phyloP scores from a whole-genome alignment of 1,284 basidiomycete genomes.

The Psilocybe mexicana region DNA sequence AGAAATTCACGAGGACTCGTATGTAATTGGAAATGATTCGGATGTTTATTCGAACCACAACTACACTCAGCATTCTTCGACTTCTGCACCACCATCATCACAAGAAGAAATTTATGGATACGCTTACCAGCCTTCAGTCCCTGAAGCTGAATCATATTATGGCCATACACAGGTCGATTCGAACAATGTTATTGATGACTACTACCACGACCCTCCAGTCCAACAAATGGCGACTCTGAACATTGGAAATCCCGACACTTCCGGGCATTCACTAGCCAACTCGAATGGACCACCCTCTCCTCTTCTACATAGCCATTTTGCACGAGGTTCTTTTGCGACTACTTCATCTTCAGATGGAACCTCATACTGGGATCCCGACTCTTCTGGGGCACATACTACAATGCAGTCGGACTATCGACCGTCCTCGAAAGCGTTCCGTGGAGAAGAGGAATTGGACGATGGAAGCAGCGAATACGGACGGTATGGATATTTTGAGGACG shows the following conservation, averaged over 20 bases:
- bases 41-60: neutral
- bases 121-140: neutral
- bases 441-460: neutral
- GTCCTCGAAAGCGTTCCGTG: neutral
- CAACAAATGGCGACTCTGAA: constrained; percentile 10
- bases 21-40: neutral
- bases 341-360: constrained; percentile 40
- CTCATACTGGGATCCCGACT: constrained; percentile 26
- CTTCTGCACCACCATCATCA: neutral
- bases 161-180: neutral
- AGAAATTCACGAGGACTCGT: constrained; percentile 1
- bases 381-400: constrained; percentile 7
- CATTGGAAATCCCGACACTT: constrained; percentile 9
- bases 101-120: constrained; percentile 6
- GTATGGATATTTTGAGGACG: constrained; percentile 10
- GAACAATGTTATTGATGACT: neutral
- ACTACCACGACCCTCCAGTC: constrained; percentile 2
- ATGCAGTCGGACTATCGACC: constrained; percentile 1
- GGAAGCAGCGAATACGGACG: constrained; percentile 5
- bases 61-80: constrained; percentile 3
- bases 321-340: constrained; percentile 53
- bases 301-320: constrained; percentile 62
- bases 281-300: constrained; percentile 48
- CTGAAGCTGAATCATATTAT: neutral
- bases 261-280: constrained; percentile 12